Evolutionary conservation across 306 rosid genomes (phyloP).

Genomic region (Vicia sativa): DNA sequence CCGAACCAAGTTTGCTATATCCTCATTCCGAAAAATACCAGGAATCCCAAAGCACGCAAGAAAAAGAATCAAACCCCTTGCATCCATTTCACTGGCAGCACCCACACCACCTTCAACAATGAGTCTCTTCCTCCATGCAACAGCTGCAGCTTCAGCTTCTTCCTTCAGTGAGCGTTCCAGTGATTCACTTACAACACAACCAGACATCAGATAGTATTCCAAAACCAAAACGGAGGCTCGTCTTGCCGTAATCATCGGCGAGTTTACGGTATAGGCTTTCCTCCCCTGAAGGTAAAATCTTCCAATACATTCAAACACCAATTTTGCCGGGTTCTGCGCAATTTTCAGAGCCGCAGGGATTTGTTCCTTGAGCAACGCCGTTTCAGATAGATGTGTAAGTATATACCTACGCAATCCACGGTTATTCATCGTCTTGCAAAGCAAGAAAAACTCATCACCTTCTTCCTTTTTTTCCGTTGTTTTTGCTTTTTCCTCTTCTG

Average conservation of each 20-base stretch:
- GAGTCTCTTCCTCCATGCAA: slow-evolving; percentile 61
- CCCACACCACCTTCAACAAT: slow-evolving; percentile 52
- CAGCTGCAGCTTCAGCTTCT: slow-evolving; percentile 47
- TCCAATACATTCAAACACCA: slow-evolving; percentile 64
- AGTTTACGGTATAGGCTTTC: slow-evolving; percentile 48
- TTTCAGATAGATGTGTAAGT: slow-evolving; percentile 35
- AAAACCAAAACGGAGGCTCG: slow-evolving; percentile 49
- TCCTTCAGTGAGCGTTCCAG: slow-evolving; percentile 41
- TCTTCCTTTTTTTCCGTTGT: neutral
- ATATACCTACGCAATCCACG: slow-evolving; percentile 59
- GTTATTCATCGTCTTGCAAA: slow-evolving; percentile 54
- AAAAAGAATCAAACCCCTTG: slow-evolving; percentile 61
- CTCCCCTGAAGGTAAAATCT: slow-evolving; percentile 64
- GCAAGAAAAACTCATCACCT: slow-evolving; percentile 39
- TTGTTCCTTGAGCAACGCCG: slow-evolving; percentile 38
- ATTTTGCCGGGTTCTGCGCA: slow-evolving; percentile 50
- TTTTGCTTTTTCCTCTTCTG: neutral
- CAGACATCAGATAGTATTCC: slow-evolving; percentile 60
- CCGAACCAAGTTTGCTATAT: slow-evolving; percentile 47
- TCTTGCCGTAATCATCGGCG: slow-evolving; percentile 53
- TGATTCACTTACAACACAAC: slow-evolving; percentile 35
- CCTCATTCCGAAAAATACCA: slow-evolving; percentile 43
- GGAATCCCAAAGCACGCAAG: slow-evolving; percentile 60
- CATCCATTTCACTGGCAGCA: slow-evolving; percentile 52
- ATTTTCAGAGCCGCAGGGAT: slow-evolving; percentile 52